Evolutionary conservation across 1,139 yeast species (phyloP).

Genomic region (Scheffersomyces stambukii): DNA sequence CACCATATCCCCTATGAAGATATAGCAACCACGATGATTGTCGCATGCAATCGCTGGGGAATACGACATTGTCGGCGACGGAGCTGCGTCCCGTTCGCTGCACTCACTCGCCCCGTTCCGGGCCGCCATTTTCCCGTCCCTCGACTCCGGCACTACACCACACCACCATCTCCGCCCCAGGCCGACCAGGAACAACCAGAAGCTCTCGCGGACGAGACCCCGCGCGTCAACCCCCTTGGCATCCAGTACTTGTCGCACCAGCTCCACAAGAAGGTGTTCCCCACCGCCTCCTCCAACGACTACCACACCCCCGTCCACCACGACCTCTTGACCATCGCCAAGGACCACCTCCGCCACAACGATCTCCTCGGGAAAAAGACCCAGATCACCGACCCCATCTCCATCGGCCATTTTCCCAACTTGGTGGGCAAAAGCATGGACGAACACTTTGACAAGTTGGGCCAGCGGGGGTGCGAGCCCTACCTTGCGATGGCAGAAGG

Average conservation of each 20-base stretch:
- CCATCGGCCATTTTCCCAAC: conserved; percentile 57
- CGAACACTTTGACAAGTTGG: conserved; percentile 81
- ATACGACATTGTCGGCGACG: no score
- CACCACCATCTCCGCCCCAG: no score
- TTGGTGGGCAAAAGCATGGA: conserved; percentile 69
- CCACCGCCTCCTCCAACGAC: conserved; percentile 23
- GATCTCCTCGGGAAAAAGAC: conserved; percentile 79
- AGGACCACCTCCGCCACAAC: conserved; percentile 57
- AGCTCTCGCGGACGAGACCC: conserved; percentile 21
- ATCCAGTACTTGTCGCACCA: conserved; percentile 62
- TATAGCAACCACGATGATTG: no score
- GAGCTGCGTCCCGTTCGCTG: no score
- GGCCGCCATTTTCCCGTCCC: no score
- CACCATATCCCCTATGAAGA: no score
- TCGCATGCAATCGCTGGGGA: no score
- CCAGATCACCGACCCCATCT: conserved; percentile 56
- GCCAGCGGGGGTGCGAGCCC: conserved; percentile 56
- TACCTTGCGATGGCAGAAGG: conserved; percentile 47
- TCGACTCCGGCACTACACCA: no score
- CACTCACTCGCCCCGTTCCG: no score
- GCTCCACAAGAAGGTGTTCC: conserved; percentile 62
- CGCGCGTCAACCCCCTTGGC: conserved; percentile 60
- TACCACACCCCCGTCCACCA: conserved; percentile 24
- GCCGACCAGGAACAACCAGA: conserved; percentile 2
- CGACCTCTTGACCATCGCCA: conserved; percentile 52